Conservation (phyloP, 2,329 filamentous ascomycete genomes). For the Samsoniella hepiali region DNA sequence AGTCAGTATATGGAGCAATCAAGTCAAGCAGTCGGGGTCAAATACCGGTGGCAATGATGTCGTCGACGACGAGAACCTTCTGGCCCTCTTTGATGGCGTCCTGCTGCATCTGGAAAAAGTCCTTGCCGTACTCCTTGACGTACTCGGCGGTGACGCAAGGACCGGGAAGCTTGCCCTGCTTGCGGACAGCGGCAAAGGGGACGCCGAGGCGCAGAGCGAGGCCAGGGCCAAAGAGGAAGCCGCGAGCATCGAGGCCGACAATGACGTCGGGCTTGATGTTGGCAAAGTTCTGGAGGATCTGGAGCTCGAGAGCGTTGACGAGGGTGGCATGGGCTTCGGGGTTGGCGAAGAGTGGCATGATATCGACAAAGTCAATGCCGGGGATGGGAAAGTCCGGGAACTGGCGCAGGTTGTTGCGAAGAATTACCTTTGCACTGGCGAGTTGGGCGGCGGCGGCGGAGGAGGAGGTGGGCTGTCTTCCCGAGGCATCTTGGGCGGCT, state of each 20-base stretch:
- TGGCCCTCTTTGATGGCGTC: conserved; percentile 81
- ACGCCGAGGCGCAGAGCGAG: conserved; percentile 80
- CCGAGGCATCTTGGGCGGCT: conserved; percentile 54
- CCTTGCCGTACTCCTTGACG: conserved; percentile 93
- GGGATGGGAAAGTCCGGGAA: conserved; percentile 89
- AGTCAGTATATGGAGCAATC: background rate
- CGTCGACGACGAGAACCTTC: conserved; percentile 90
- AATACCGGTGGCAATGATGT: conserved; percentile 97
- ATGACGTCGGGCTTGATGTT: conserved; percentile 76
- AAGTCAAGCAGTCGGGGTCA: conserved; percentile 20
- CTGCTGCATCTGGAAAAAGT: conserved; percentile 93
- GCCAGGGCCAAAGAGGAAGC: conserved; percentile 91
- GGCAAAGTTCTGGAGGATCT: conserved; percentile 64
- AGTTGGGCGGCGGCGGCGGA: conserved; percentile 61
- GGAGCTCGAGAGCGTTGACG: conserved; percentile 79
- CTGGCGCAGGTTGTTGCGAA: conserved; percentile 70
- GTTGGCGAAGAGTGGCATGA: conserved; percentile 90
- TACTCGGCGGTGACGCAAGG: conserved; percentile 81
- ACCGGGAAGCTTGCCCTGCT: conserved; percentile 93
- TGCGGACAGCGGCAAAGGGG: conserved; percentile 88
- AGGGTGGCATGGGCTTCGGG: conserved; percentile 70
- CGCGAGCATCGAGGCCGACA: conserved; percentile 88
- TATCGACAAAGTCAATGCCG: conserved; percentile 96
- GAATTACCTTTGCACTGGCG: conserved; percentile 68
- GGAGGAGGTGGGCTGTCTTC: conserved; percentile 61